These are phyloP conservation scores for Penicillium oxalicum DNA, from an alignment of 2,329 filamentous ascomycete genomes.

Conservation along the genomic window DNA sequence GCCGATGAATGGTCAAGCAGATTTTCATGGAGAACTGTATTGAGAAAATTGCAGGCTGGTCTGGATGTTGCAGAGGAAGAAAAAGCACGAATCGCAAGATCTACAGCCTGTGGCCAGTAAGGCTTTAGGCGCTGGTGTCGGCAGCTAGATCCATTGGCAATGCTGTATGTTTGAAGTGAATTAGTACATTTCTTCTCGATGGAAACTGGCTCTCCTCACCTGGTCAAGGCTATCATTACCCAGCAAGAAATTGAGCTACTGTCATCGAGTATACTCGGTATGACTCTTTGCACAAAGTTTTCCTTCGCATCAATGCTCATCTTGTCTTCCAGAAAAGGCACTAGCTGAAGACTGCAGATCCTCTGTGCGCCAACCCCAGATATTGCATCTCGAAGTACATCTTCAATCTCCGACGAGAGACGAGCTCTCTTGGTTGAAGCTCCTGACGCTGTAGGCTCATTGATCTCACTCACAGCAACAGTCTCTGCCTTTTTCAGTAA, in stretches of 20 bases:
- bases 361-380: conserved; percentile 36
- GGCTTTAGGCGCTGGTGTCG: conserved; percentile 37
- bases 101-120: conserved; percentile 70
- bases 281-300: conserved; percentile 54
- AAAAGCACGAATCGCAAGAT: conserved; percentile 63
- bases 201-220: conserved; percentile 49
- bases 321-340: conserved; percentile 46
- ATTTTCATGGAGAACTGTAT: conserved; percentile 58
- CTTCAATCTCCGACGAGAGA: conserved; percentile 31
- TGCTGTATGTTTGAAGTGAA: conserved; percentile 22
- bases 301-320: conserved; percentile 49
- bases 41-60: conserved; percentile 68
- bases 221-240: conserved; percentile 76
- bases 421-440: conserved; percentile 32
- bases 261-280: conserved; percentile 61
- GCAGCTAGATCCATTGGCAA: conserved; percentile 31
- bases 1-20: conserved; percentile 64
- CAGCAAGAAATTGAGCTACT: conserved; percentile 63
- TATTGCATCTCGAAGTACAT: conserved; percentile 32
- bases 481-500: conserved; percentile 36
- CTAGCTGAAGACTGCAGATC: conserved; percentile 49
- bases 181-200: not conserved
- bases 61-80: conserved; percentile 66
- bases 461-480: conserved; percentile 10
- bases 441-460: conserved; percentile 8